Evolutionary conservation across 75 land plant species (phyloP).

Genomic region (Cupressus sempervirens): DNA sequence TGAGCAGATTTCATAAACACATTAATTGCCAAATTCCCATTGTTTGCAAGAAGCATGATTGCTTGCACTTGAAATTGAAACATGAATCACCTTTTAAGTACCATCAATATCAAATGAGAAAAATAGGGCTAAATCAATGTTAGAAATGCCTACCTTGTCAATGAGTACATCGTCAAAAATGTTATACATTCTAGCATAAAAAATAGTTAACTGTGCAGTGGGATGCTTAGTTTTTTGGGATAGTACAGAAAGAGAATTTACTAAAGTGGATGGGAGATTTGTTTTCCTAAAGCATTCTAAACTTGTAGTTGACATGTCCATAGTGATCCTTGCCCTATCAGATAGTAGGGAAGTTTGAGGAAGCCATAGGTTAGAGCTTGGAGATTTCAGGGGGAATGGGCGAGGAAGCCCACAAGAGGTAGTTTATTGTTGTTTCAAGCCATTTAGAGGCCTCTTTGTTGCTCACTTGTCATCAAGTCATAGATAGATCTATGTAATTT

Average conservation of each 20-base stretch:
- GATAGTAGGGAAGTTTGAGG: too few relatives aligned
- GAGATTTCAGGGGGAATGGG: too few relatives aligned
- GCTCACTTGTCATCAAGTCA: background rate
- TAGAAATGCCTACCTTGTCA: conserved; percentile 35
- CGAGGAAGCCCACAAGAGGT: too few relatives aligned
- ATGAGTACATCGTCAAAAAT: conserved; percentile 42
- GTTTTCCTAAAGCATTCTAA: too few relatives aligned
- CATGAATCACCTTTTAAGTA: background rate
- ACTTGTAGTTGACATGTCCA: too few relatives aligned
- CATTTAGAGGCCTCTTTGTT: background rate
- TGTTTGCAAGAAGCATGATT: conserved; percentile 66
- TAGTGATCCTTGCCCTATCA: too few relatives aligned
- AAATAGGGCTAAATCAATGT: background rate
- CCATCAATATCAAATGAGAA: background rate
- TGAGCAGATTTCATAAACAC: background rate
- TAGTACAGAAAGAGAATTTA: background rate
- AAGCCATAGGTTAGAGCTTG: too few relatives aligned
- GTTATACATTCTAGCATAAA: conserved; percentile 36
- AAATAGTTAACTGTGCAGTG: conserved; percentile 46
- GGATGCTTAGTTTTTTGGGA: background rate
- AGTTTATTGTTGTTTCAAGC: too few relatives aligned
- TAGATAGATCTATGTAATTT: background rate
- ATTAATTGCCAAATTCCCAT: background rate
- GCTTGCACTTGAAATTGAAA: conserved; percentile 48
- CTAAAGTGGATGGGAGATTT: too few relatives aligned